Percentiles rank a stretch among this genome's conserved stretches.
Evolutionary conservation across 2,329 filamentous ascomycete genomes (phyloP).

Genomic region (Cercospora berteroae): DNA sequence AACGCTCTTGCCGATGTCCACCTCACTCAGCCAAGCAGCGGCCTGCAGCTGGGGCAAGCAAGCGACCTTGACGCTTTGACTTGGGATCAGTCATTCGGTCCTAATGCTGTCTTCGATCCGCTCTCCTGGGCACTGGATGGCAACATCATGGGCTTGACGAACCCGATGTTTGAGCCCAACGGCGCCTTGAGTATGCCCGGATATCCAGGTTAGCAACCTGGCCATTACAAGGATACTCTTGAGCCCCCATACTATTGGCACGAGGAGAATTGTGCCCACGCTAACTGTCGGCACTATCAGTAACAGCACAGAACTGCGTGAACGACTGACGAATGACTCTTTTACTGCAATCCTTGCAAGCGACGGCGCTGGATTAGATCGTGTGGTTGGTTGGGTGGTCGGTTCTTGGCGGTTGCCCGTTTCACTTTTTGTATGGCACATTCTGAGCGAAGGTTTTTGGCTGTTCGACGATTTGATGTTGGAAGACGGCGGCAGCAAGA

Average conservation of each 20-base stretch:
- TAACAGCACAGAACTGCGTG: neutral
- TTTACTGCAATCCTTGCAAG: neutral
- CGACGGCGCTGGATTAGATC: neutral
- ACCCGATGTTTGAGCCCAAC: constrained; percentile 21
- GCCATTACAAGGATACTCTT: neutral
- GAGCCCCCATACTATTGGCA: neutral
- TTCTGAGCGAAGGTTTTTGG: neutral
- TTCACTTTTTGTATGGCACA: neutral
- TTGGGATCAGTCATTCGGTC: constrained; percentile 41
- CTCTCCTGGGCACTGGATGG: constrained; percentile 92
- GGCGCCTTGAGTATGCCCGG: constrained; percentile 7
- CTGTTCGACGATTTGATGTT: neutral
- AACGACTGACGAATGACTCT: neutral
- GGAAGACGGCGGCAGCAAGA: neutral
- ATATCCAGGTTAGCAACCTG: constrained; percentile 14
- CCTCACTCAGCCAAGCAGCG: constrained; percentile 15
- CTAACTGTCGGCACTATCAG: neutral
- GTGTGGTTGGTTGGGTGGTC: neutral
- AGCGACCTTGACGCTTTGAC: constrained; percentile 31
- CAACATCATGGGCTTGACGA: constrained; percentile 49
- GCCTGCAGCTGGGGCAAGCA: constrained; percentile 17
- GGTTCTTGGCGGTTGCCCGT: neutral
- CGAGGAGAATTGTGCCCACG: too few relatives aligned
- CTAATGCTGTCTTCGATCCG: constrained; percentile 85
- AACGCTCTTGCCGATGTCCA: constrained; percentile 23